Conservation (phyloP, 2,329 filamentous ascomycete genomes). For the Ophiosphaerella korrae region DNA sequence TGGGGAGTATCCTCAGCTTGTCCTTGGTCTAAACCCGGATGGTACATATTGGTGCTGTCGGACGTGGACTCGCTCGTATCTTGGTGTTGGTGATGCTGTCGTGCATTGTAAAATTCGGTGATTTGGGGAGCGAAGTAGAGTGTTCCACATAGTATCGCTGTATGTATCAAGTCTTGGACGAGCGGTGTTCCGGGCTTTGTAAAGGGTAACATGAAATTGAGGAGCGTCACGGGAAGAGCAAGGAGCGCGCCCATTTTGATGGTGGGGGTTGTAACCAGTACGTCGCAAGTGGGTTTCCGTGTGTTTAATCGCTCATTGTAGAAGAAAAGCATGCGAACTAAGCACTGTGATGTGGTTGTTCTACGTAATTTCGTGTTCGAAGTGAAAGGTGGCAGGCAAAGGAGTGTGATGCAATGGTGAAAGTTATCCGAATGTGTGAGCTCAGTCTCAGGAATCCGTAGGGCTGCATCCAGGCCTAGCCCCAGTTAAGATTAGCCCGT, state of each 20-base stretch:
- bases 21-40: conserved; percentile 1
- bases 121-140: conserved; percentile 56
- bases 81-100: conserved; percentile 9
- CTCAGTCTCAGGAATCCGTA: neutral
- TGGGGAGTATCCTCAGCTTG: neutral
- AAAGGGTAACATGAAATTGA: conserved; percentile 56
- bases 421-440: neutral
- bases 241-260: conserved; percentile 37
- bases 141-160: conserved; percentile 49
- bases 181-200: conserved; percentile 54
- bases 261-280: conserved; percentile 3
- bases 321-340: too few relatives aligned
- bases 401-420: neutral
- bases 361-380: too few relatives aligned
- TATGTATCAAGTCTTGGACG: conserved; percentile 54
- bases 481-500: neutral
- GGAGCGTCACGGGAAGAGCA: conserved; percentile 30
- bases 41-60: neutral
- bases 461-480: neutral
- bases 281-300: neutral
- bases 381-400: too few relatives aligned
- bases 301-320: too few relatives aligned
- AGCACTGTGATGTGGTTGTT: too few relatives aligned
- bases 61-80: neutral
- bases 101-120: conserved; percentile 46